Evolutionary conservation across 2,329 filamentous ascomycete species (phyloP).

Genomic region (Karstenula rhodostoma): DNA sequence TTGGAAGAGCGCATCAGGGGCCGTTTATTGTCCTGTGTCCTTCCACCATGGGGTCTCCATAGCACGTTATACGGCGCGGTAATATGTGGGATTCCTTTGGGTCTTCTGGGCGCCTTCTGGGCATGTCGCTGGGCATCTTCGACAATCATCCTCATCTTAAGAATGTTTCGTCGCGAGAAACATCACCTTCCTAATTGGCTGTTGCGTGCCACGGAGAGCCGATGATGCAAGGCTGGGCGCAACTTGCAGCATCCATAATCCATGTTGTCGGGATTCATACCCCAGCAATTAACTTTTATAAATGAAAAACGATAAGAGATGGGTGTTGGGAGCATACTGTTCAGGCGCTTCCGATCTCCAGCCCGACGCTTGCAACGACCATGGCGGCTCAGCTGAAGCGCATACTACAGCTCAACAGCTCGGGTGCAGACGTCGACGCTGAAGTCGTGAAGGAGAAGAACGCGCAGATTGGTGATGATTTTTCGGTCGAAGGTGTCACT

Average conservation of each 20-base stretch:
- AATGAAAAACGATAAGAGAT: slow-evolving; percentile 4
- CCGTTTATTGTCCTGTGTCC: background rate
- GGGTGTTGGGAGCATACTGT: background rate
- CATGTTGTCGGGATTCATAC: background rate
- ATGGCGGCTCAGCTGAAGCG: slow-evolving; percentile 25
- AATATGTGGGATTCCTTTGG: background rate
- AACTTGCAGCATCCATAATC: slow-evolving; percentile 14
- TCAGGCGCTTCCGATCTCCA: background rate
- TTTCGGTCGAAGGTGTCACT: slow-evolving; percentile 31
- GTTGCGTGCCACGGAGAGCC: slow-evolving; percentile 7
- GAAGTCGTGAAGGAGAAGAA: slow-evolving; percentile 34
- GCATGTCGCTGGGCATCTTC: background rate
- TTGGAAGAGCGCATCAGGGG: background rate
- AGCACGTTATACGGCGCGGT: slow-evolving; percentile 3
- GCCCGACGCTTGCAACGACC: background rate
- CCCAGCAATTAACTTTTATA: background rate
- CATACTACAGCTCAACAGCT: slow-evolving; percentile 26
- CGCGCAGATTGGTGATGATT: slow-evolving; percentile 36
- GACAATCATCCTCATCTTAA: background rate
- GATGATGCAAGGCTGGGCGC: slow-evolving; percentile 18
- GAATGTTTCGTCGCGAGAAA: background rate
- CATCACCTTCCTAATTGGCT: slow-evolving; percentile 14
- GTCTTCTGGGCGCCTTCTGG: background rate
- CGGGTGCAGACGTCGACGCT: slow-evolving; percentile 24
- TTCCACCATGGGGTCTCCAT: background rate